Percentiles rank a stretch among this genome's conserved stretches.
Evolutionary conservation across 2,329 filamentous ascomycete genomes (phyloP).

Genomic region (Graphiopsis chlorocephala): DNA sequence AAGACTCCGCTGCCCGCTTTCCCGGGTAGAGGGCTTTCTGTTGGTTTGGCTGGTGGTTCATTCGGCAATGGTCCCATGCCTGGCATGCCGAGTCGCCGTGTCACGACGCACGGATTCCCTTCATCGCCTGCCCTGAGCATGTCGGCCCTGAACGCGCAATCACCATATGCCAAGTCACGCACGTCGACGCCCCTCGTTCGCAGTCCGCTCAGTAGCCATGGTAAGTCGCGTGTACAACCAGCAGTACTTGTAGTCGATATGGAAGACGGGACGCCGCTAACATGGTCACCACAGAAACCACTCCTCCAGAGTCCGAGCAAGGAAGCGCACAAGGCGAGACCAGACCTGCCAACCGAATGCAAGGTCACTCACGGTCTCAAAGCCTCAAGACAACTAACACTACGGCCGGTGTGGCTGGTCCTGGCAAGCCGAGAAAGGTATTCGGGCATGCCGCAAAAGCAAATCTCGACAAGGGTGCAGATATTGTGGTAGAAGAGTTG

Average conservation of each 20-base stretch:
- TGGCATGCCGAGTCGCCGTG: not conserved
- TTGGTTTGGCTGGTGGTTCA: not conserved
- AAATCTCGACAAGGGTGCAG: not conserved
- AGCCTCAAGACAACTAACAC: constrained; percentile 2
- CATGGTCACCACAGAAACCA: constrained; percentile 20
- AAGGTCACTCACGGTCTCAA: not conserved
- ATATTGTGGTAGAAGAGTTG: not conserved
- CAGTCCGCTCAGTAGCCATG: constrained; percentile 26
- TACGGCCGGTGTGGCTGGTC: constrained; percentile 10
- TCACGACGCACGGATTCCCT: not conserved
- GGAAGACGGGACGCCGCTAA: not conserved
- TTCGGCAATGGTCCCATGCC: not conserved
- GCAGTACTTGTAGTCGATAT: not conserved
- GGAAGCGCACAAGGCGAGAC: not conserved
- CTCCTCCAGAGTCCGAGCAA: constrained; percentile 16
- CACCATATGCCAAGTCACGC: not conserved
- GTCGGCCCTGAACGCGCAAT: not conserved
- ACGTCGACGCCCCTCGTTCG: constrained; percentile 15
- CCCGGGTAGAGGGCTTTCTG: not conserved
- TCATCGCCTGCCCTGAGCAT: not conserved
- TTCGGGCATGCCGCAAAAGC: constrained; percentile 29
- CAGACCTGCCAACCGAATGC: not conserved
- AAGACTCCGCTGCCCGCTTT: constrained; percentile 3
- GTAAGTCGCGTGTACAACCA: constrained; percentile 18
- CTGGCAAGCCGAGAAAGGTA: constrained; percentile 26